These are phyloP conservation scores for Xylariaceae sp. DNA, from an alignment of 2,329 filamentous ascomycete species.

Conservation along the genomic window DNA sequence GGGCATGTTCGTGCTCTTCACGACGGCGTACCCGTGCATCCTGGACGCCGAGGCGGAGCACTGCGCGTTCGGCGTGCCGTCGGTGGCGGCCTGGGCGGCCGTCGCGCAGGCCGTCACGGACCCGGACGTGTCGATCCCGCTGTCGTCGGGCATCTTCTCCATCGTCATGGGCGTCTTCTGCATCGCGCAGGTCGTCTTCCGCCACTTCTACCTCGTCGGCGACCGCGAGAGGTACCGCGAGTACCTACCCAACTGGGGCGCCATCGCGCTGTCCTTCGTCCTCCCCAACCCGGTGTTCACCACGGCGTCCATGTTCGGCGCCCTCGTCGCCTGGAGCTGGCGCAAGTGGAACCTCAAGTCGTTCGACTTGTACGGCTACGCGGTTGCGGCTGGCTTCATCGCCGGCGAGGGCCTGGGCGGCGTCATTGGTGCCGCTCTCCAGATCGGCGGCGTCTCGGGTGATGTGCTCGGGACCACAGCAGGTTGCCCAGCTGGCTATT, in stretches of 20 bases:
- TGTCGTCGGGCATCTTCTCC: conserved; percentile 58
- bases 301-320: conserved; percentile 61
- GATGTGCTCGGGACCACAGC: conserved; percentile 37
- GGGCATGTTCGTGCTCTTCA: conserved; percentile 69
- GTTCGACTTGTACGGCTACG: conserved; percentile 63
- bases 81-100: conserved; percentile 67
- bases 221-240: conserved; percentile 55
- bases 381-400: conserved; percentile 62
- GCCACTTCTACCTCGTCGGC: conserved; percentile 58
- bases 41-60: conserved; percentile 49
- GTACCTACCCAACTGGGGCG: conserved; percentile 66
- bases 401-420: conserved; percentile 66
- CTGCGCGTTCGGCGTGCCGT: conserved; percentile 65
- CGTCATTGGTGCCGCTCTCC: conserved; percentile 54
- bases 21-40: conserved; percentile 70
- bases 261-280: conserved; percentile 61
- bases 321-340: conserved; percentile 56
- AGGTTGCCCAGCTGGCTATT: conserved; percentile 37
- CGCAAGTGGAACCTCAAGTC: conserved; percentile 52
- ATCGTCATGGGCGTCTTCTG: conserved; percentile 57
- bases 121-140: conserved; percentile 57
- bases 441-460: conserved; percentile 39
- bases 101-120: conserved; percentile 65
- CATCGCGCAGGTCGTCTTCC: conserved; percentile 53
- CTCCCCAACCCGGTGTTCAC: conserved; percentile 59